Percentiles rank a stretch among this genome's conserved stretches.
phyloP scores from a whole-genome alignment of 129 eudicot genomes.

The Erigeron canadensis region DNA sequence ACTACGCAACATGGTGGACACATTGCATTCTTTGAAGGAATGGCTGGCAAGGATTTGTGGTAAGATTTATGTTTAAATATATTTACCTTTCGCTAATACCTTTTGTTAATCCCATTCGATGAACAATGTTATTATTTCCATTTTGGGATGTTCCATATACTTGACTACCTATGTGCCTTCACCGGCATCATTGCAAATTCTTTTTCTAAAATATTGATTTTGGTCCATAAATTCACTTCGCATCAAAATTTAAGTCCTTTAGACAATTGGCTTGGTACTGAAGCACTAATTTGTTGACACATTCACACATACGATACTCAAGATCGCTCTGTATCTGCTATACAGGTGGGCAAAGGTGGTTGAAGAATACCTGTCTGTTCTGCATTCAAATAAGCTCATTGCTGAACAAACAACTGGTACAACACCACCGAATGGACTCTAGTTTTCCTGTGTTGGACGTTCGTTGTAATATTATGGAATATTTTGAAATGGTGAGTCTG shows the following conservation, averaged over 20 bases:
- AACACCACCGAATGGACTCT: neutral
- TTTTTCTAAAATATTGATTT: too few species aligned
- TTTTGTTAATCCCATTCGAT: too few species aligned
- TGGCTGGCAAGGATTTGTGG: slow-evolving; percentile 68
- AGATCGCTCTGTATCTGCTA: neutral
- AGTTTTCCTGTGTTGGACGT: neutral
- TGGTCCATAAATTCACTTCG: too few species aligned
- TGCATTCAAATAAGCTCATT: slow-evolving; percentile 50
- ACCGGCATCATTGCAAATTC: too few species aligned
- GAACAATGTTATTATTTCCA: too few species aligned
- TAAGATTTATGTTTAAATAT: slow-evolving; percentile 17
- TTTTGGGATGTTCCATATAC: too few species aligned
- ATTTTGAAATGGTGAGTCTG: too few species aligned
- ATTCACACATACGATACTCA: neutral
- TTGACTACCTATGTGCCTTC: too few species aligned
- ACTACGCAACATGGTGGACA: slow-evolving; percentile 91
- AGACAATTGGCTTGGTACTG: neutral
- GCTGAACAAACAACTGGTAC: slow-evolving; percentile 48
- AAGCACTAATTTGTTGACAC: neutral
- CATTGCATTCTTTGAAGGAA: slow-evolving; percentile 71
- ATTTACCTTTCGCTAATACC: too few species aligned
- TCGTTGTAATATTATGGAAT: too few species aligned
- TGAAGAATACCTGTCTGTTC: slow-evolving; percentile 57
- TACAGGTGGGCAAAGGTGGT: slow-evolving; percentile 87
- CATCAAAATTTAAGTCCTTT: too few species aligned